Base-by-base conservation (phyloP, 306 rosid species). In the Delonix regia region DNA sequence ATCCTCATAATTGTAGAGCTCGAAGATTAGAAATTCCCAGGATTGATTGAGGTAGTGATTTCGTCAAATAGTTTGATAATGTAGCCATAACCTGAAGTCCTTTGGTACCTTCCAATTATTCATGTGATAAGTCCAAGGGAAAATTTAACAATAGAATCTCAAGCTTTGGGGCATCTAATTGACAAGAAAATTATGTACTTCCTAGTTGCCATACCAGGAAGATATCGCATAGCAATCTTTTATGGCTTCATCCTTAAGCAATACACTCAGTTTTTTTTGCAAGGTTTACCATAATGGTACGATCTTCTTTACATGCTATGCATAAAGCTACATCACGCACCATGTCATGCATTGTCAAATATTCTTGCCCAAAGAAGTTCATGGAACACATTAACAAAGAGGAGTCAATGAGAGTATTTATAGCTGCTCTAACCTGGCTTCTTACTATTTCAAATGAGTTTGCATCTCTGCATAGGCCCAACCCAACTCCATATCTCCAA, bases 1-100 rank as follows among this genome's bases (percentile, higher is more conserved):
- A 52, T 0, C 0, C 0, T 4, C 6, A 0, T 11, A 71, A 19
- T 0, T 33, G 0, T 16, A 71, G 15, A 52, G 27, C 9, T 5
- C 2, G 62, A 70, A 70, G 75, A 19, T 74, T 59, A 21, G n/a
- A 15, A n/a, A 74, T 24, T 1, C 7, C 18, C 19, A 25, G 16
- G 9, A 18, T 59, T 74, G 78, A 25, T 39, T 74, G 42, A 56
- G 78, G 27, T 0, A 44, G 4, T 44, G 10, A 21, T n/a, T 12
- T 10, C 1, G 0, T 14, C 53, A 1, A 14, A 42, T 9, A 42
- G 47, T 1, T 41, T 14, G 5, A 12, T 9, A 11, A 41, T 6
- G 36, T 10, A 5, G 69, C 1, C 30, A 71, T 9, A 51, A 71
- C 64, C 47, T 52, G 52, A 6, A 71, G 76, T 9, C 16, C 2